Conservation (phyloP, 2,329 filamentous ascomycete species). For the Microsporum ferrugineum region DNA sequence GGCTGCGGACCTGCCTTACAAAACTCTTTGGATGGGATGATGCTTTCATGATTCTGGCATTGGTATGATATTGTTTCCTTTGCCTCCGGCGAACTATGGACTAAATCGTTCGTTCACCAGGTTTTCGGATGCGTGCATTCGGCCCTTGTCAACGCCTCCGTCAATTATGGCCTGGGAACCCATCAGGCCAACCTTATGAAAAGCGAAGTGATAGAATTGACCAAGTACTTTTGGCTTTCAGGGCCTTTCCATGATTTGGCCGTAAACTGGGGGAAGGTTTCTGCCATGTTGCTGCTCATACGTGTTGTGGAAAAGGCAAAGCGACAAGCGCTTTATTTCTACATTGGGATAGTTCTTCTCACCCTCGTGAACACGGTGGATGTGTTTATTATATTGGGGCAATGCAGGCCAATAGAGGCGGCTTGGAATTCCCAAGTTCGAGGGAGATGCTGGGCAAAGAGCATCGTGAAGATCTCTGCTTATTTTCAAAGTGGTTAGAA, state of each 20-base stretch:
- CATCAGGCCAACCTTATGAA: constrained; percentile 7
- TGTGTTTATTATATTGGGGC: constrained; percentile 8
- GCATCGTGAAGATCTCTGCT: constrained; percentile 5
- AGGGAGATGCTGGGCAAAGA: constrained; percentile 6
- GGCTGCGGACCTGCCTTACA: constrained; percentile 1
- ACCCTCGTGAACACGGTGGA: constrained; percentile 7
- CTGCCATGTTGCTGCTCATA: constrained; percentile 8
- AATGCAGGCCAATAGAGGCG: constrained; percentile 6
- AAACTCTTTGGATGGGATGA: constrained; percentile 9
- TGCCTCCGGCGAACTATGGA: background rate
- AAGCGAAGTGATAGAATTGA: constrained; percentile 7
- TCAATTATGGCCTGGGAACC: constrained; percentile 6
- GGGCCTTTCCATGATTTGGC: constrained; percentile 8
- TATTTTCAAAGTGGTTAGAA: constrained; percentile 4
- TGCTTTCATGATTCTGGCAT: constrained; percentile 9
- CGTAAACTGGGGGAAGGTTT: constrained; percentile 11
- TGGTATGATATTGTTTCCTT: constrained; percentile 6
- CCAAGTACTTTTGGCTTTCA: constrained; percentile 10
- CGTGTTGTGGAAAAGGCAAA: constrained; percentile 10
- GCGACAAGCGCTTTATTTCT: constrained; percentile 4
- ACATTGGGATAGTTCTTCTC: constrained; percentile 5
- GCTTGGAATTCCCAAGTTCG: constrained; percentile 4
- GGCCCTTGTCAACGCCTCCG: constrained; percentile 2
- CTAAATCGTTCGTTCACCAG: background rate
- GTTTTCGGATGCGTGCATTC: constrained; percentile 5